Base-by-base conservation (phyloP, 139 green algal genomes). In the Asterochloris sp. region DNA sequence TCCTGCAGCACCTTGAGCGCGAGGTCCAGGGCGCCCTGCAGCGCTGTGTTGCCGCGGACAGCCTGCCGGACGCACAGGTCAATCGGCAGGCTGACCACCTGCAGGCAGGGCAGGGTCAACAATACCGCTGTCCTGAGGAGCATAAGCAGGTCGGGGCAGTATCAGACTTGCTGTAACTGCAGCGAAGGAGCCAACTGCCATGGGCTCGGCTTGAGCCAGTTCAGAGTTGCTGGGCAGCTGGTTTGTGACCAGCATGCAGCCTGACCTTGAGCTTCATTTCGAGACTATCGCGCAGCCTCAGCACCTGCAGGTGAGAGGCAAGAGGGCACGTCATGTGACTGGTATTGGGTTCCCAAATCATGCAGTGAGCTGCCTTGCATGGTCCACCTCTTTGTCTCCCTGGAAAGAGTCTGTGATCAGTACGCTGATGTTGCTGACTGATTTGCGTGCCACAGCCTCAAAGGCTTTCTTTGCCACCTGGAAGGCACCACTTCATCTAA, bases 21-120 rank as follows among this genome's bases (percentile, higher is more conserved):
- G 13, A 84, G 69, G 47, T 84, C 75, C 24, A 84, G 26, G 62
- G 80, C 80, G 74, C 80, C 80, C 73, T 84, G 80, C 73, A 84
- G 80, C 19, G 73, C 80, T 60, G 80, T 74, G 61, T 79, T 84
- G 80, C 80, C 80, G 62, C 62, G 71, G 69, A 79, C 15, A 15
- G 80, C 80, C 12, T 66, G 71, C 73, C 74, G 73, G 11, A 84
- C 80, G 61, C 80, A 84, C 29, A 78, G 47, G 71, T 84, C 80
- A 0, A 84, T 60, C 14, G 80, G 80, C 62, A 84, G 13, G 4
- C 61, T 68, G 54, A 84, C 69, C 60, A 79, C 80, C 16, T 66
- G 47, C 27, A 54, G 27, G 23, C 66, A 68, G 38, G 38, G 38
- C 38, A 54, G 38, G 38, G 38, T 2, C 38, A 54, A 54, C 2